These are phyloP conservation scores for Aquilaria agallochum DNA, from an alignment of 441 rosid species.

Conservation along the genomic window DNA sequence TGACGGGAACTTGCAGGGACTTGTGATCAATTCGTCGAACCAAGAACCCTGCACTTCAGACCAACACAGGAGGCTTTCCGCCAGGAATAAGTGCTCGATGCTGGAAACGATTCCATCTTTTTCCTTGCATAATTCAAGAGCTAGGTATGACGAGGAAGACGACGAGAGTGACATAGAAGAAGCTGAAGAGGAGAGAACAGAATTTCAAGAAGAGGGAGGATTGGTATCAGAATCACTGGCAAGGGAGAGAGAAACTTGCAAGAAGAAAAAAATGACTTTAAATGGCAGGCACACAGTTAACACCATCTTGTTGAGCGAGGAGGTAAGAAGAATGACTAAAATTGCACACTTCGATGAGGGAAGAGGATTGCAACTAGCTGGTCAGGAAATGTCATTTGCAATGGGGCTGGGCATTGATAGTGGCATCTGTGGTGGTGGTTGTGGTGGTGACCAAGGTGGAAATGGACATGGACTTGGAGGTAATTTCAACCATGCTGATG, in stretches of 20 bases:
- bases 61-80: constrained; percentile 28
- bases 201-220: not conserved
- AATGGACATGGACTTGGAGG: too few relatives aligned
- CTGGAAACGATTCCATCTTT: constrained; percentile 40
- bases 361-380: not conserved
- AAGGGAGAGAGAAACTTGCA: not conserved
- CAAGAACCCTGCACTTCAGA: constrained; percentile 10
- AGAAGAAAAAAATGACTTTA: not conserved
- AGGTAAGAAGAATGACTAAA: not conserved
- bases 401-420: constrained; percentile 36
- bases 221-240: too few relatives aligned
- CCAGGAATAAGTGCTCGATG: constrained; percentile 1
- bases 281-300: not conserved
- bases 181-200: constrained; percentile 3
- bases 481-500: constrained; percentile 12
- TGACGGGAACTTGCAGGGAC: constrained; percentile 46
- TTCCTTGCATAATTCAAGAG: constrained; percentile 11
- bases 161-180: constrained; percentile 3
- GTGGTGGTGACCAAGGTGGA: constrained; percentile 2
- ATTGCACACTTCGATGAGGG: not conserved
- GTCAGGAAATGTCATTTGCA: constrained; percentile 36
- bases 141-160: constrained; percentile 8
- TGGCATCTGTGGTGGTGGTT: constrained; percentile 15
- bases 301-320: constrained; percentile 2
- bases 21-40: constrained; percentile 22